These are phyloP conservation scores for Magnaporthales sp. DNA, from an alignment of 2,329 filamentous ascomycete genomes.

Conservation along the genomic window DNA sequence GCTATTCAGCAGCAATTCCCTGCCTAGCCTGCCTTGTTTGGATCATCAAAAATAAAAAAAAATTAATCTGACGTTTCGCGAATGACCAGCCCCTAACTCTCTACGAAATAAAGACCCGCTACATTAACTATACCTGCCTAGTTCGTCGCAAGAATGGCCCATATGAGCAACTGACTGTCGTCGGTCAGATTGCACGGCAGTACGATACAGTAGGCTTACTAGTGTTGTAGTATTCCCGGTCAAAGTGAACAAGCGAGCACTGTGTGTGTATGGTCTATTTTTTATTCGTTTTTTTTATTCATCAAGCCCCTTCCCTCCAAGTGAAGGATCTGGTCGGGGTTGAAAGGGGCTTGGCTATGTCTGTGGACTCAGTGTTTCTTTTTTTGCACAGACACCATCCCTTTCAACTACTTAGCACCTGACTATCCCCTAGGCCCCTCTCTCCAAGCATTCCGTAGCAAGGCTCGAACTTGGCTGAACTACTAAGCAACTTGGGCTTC, in stretches of 20 bases:
- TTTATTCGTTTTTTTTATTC: background rate
- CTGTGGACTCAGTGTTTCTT: background rate
- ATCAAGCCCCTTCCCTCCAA: background rate
- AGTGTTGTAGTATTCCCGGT: background rate
- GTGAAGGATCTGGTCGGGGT: background rate
- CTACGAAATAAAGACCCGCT: background rate
- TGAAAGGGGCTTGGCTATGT: background rate
- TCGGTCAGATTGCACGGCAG: background rate
- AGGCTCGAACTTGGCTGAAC: background rate
- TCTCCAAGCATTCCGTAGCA: background rate
- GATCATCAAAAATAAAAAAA: background rate
- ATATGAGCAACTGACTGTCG: background rate
- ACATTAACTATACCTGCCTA: background rate
- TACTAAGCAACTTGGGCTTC: background rate
- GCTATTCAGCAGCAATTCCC: background rate
- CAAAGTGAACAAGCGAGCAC: background rate
- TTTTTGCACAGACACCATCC: background rate
- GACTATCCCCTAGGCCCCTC: background rate
- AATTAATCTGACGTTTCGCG: background rate
- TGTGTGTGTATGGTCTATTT: background rate
- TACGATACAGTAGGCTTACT: background rate
- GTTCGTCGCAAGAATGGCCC: background rate
- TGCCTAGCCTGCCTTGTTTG: background rate
- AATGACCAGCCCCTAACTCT: background rate
- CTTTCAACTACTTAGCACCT: background rate